A percentile compares a stretch with the other conserved stretches of the same genome.
These are phyloP conservation scores for Avena sativa DNA, from an alignment of 176 grass and related monocot genomes.

Conservation along the genomic window DNA sequence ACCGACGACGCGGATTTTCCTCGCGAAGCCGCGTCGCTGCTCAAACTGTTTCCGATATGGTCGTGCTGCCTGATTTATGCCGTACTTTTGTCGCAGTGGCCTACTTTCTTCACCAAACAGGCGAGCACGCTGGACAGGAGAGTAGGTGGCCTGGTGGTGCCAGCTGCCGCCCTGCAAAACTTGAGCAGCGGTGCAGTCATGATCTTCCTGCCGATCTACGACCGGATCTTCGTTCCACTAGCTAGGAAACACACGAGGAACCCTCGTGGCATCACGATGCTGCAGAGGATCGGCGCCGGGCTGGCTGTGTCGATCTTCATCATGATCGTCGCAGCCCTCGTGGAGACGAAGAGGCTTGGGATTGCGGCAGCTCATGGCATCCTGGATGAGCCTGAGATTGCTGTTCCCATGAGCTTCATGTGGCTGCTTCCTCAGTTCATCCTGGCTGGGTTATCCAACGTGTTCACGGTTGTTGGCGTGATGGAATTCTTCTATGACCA, in stretches of 20 bases:
- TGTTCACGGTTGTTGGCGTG: slow-evolving; percentile 4
- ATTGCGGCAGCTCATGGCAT: slow-evolving; percentile 43
- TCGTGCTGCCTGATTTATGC: slow-evolving; percentile 48
- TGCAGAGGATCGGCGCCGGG: slow-evolving; percentile 60
- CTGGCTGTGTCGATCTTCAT: slow-evolving; percentile 26
- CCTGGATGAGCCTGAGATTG: slow-evolving; percentile 35
- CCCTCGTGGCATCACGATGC: slow-evolving; percentile 53
- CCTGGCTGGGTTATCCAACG: neutral
- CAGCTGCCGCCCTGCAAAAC: slow-evolving; percentile 34
- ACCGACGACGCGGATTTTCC: neutral
- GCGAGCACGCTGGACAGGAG: slow-evolving; percentile 47
- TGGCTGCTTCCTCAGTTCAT: slow-evolving; percentile 47
- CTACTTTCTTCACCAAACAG: slow-evolving; percentile 61
- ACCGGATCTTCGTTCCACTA: slow-evolving; percentile 45
- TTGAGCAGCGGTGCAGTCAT: slow-evolving; percentile 30
- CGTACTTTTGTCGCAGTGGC: neutral
- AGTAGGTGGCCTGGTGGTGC: slow-evolving; percentile 38
- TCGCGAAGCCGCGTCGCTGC: neutral
- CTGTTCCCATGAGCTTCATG: slow-evolving; percentile 46
- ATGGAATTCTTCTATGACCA: slow-evolving; percentile 40
- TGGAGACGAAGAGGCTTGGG: slow-evolving; percentile 52
- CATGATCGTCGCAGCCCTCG: slow-evolving; percentile 34
- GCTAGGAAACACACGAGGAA: slow-evolving; percentile 17
- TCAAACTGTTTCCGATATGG: slow-evolving; percentile 56
- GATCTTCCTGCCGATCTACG: slow-evolving; percentile 55